Evolutionary conservation across 2,329 filamentous ascomycete genomes (phyloP), one percentile per base, ranked within the genome.

Genomic region (Penicillium sp.): DNA sequence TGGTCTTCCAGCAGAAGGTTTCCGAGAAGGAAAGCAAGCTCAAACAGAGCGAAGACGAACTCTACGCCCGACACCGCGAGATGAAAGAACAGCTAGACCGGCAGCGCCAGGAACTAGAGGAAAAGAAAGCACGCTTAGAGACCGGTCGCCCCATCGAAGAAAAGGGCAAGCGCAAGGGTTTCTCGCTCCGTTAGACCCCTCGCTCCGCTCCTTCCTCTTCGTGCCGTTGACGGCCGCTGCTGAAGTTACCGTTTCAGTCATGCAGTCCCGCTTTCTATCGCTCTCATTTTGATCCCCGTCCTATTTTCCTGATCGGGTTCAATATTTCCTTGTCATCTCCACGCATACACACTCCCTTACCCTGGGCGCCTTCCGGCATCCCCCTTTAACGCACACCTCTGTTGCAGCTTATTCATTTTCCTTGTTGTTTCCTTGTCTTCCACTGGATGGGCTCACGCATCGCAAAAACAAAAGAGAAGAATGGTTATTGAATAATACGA

Each of bases 1-100:
- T 97, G 92, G 95, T 99, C 71, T 99, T 99, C 92, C 95, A 98
- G 80, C 95, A 99, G 80, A 99, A 99, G 90, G 95, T 99, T 35
- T 89, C 92, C 69, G 95, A 99, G 81, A 99, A 99, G 85, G 95
- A 99, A 83, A 97, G 92, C 87, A 99, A 99, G 83, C 85, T 99
- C 78, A 96, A 96, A 84, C 95, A 98, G 83, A 97, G 93, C 85
- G 95, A 99, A 81, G 95, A 99, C 80, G 95, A 99, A 85, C 84
- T 99, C 61, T 98, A 98, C 76, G 93, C 95, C 69, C 90, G 95
- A 72, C 95, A 99, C 84, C 89, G 94, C 77, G 95, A 99, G 84
- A 99, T 99, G 95, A 99, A 98, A 86, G 95, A 99, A 77, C 94
- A 98, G 80, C 87, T 99, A 73, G 95, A 99, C 75, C 89, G 93